Evolutionary conservation across 2,329 filamentous ascomycete genomes (phyloP).

Genomic region (Botrytis porri): DNA sequence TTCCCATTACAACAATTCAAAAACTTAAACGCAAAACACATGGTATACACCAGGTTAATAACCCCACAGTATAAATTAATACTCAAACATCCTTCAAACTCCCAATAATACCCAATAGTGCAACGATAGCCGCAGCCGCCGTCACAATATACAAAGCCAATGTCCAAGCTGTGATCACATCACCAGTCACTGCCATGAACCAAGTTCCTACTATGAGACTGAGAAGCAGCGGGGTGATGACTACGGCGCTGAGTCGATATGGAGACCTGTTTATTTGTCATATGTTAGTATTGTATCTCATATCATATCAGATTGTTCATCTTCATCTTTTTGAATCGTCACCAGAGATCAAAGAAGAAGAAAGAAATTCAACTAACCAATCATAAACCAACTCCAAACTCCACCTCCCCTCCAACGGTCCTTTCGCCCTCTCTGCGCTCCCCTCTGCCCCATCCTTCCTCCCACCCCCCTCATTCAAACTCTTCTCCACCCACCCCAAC

Average conservation of each 20-base stretch:
- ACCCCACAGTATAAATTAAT: background rate
- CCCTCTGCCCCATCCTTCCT: background rate
- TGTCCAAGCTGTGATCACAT: constrained; percentile 32
- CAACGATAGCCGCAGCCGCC: constrained; percentile 32
- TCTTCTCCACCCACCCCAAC: background rate
- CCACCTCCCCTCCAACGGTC: constrained; percentile 10
- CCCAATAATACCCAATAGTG: constrained; percentile 31
- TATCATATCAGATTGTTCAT: background rate
- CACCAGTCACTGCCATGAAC: constrained; percentile 28
- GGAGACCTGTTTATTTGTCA: constrained; percentile 26
- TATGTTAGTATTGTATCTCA: constrained; percentile 19
- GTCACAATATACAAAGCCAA: constrained; percentile 31
- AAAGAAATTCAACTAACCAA: background rate
- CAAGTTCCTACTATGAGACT: constrained; percentile 26
- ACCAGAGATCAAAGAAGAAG: background rate
- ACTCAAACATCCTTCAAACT: constrained; percentile 32
- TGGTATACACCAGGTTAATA: background rate
- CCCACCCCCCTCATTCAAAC: background rate
- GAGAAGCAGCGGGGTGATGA: constrained; percentile 26
- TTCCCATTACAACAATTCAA: background rate
- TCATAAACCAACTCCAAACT: constrained; percentile 15
- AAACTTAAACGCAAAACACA: background rate
- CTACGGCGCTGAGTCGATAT: constrained; percentile 28
- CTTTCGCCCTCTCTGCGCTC: background rate
- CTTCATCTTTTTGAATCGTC: background rate